Conservation (phyloP, 148 eudicot species). For the Rheum nobile region DNA sequence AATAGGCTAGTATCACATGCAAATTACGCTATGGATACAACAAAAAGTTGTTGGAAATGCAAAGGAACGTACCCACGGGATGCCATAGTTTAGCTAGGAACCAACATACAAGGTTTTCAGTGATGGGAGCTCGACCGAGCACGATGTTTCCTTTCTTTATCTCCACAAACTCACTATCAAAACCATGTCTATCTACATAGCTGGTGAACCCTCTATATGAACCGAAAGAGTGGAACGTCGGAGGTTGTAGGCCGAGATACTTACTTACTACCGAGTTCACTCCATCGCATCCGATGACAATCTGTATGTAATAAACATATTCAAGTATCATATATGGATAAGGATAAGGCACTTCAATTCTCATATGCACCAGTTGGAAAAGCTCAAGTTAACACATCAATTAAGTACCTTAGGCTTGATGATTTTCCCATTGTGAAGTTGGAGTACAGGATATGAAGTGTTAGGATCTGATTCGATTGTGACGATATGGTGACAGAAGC, state of each 20-base stretch:
- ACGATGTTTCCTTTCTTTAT: background rate
- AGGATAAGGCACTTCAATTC: too few relatives aligned
- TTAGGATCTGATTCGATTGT: slow-evolving; percentile 19
- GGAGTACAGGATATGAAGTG: slow-evolving; percentile 19
- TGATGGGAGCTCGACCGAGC: background rate
- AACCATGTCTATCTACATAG: background rate
- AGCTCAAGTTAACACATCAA: background rate
- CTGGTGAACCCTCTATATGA: background rate
- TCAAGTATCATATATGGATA: background rate
- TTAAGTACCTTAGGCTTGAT: slow-evolving; percentile 34
- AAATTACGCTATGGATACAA: too few relatives aligned
- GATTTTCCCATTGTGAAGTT: slow-evolving; percentile 25
- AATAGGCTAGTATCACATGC: too few relatives aligned
- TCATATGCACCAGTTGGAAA: too few relatives aligned
- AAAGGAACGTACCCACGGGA: background rate
- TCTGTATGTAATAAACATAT: slow-evolving; percentile 13
- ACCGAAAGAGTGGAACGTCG: background rate
- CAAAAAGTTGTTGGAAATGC: too few relatives aligned
- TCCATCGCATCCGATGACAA: slow-evolving; percentile 51
- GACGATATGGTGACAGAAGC: slow-evolving; percentile 28
- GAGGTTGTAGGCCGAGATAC: slow-evolving; percentile 29
- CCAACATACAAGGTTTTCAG: background rate
- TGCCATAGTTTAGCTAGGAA: slow-evolving; percentile 3
- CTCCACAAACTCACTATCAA: background rate
- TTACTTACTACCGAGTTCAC: slow-evolving; percentile 33